Evolutionary conservation across 306 rosid species (phyloP).

Genomic region (Quercus agrifolia): DNA sequence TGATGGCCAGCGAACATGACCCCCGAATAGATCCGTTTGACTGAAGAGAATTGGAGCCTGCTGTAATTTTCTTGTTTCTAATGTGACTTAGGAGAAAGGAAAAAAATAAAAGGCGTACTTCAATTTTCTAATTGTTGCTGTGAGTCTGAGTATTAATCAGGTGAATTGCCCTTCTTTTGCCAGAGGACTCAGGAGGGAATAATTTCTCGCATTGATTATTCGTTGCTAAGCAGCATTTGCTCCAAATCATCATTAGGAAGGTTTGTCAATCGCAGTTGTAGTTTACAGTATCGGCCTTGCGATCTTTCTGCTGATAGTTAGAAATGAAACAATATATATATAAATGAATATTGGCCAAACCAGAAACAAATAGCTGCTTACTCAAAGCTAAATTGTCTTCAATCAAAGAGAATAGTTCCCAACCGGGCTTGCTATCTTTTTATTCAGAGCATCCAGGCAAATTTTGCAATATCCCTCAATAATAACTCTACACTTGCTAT

Average conservation of each 20-base stretch:
- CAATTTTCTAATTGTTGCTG: neutral
- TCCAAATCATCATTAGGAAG: neutral
- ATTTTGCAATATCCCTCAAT: too few relatives aligned
- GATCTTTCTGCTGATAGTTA: too few relatives aligned
- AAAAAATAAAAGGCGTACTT: neutral
- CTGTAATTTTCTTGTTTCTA: neutral
- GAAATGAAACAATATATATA: too few relatives aligned
- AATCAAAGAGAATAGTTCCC: too few relatives aligned
- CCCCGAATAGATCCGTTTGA: conserved; percentile 88
- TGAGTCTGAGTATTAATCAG: neutral
- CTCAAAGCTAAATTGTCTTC: too few relatives aligned
- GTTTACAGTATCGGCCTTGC: too few relatives aligned
- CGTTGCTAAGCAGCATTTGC: neutral
- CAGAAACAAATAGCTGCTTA: too few relatives aligned
- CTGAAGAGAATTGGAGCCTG: conserved; percentile 14
- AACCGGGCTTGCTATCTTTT: too few relatives aligned
- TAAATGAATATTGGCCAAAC: too few relatives aligned
- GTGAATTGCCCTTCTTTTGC: neutral
- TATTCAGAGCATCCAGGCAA: too few relatives aligned
- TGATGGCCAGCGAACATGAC: conserved; percentile 97
- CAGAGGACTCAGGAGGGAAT: neutral
- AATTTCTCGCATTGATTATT: neutral
- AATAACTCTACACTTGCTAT: too few relatives aligned
- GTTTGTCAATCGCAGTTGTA: neutral
- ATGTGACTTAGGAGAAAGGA: neutral